Percentiles rank a stretch among this genome's conserved stretches.
Evolutionary conservation across 2,329 filamentous ascomycete species (phyloP).

Genomic region (Nothomitra cinnamomea): DNA sequence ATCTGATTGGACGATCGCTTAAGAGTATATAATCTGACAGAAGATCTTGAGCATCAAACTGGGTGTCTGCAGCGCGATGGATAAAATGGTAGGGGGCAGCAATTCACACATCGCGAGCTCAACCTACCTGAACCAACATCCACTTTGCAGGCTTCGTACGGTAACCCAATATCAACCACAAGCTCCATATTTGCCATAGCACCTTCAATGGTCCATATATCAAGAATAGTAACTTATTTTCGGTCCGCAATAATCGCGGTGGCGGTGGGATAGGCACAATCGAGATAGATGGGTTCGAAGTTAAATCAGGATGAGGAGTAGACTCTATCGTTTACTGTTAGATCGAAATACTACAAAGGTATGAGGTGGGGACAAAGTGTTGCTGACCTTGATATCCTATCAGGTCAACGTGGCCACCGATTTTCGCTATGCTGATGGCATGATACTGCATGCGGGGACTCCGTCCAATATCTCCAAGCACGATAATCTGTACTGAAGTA

Average conservation of each 20-base stretch:
- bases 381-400: constrained; percentile 67
- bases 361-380: not conserved
- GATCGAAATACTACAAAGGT: constrained; percentile 4
- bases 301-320: constrained; percentile 60
- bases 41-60: too few species aligned
- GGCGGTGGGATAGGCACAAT: constrained; percentile 54
- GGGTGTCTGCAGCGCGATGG: too few species aligned
- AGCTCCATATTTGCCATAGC: constrained; percentile 56
- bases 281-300: constrained; percentile 48
- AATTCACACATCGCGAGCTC: too few species aligned
- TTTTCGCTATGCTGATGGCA: constrained; percentile 74
- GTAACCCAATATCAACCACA: constrained; percentile 61
- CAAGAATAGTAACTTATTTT: constrained; percentile 57
- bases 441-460: constrained; percentile 99
- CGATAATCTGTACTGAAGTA: constrained; percentile 59
- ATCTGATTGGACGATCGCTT: too few species aligned
- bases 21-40: too few species aligned
- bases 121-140: constrained; percentile 61
- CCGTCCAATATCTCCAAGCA: constrained; percentile 85
- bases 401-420: constrained; percentile 64
- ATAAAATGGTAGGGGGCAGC: too few species aligned
- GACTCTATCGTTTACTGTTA: constrained; percentile 40
- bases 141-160: constrained; percentile 56
- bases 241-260: constrained; percentile 47
- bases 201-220: constrained; percentile 71